Base-by-base conservation (phyloP, 1,139 yeast genomes). In the Yamadazyma triangularis region DNA sequence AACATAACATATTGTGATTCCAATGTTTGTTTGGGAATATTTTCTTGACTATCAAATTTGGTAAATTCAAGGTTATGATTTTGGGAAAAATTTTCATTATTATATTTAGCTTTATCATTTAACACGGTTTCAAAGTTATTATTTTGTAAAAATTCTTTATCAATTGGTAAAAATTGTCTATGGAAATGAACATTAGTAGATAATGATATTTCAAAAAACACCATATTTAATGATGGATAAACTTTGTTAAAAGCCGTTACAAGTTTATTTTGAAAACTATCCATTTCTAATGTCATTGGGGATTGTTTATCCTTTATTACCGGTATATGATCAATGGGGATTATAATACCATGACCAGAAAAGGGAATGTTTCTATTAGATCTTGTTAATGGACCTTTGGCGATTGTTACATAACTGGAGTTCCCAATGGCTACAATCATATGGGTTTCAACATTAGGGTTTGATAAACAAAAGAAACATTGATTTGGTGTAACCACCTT, bases 401-500 rank as follows among this genome's bases (percentile, higher is more conserved):
- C 95, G 11, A 81, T 67, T 0, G 96, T 83, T 38, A 88, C 35
- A 49, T 87, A 89, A 1, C 78, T 59, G 25, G 66, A 62, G 8
- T 70, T 69, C 0, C 86, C 91, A 34, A 89, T 80, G 0, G 93
- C 74, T 1, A 86, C 71, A 19, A 89, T 75, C 81, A 89, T 77
- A 51, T 87, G 94, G 3, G 84, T 69, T 44, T 83, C 93, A 4
- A 85, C 71, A 13, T 77, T 72, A 0, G 95, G 86, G 46, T 86
- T 86, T 2, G 93, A 77, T 15, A 88, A 67, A 51, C 96, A 89
- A 49, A 89, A 84, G 58, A 84, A 88, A 50, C 97, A 89, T 24
- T 65, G 58, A 11, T 62, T 65, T 0, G 87, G 85, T 2, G 68
- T 48, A 2, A 80, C 70, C 1, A 51, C 55, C 38, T 59, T 65